Percentiles rank a stretch among this genome's conserved stretches.
phyloP scores from a whole-genome alignment of 164 flowering plant species.

The Annona cherimola region DNA sequence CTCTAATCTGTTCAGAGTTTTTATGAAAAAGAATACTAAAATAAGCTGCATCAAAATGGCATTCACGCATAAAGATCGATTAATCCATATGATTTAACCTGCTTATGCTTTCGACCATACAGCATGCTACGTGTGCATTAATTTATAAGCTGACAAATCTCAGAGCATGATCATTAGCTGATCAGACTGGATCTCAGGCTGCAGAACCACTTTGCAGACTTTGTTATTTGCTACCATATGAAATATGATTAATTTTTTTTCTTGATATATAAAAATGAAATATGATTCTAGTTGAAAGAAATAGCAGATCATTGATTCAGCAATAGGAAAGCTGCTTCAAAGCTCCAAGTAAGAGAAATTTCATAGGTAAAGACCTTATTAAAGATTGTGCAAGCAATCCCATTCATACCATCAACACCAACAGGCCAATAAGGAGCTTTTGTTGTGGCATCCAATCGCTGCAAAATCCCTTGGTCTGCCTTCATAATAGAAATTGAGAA shows the following conservation, averaged over 20 bases:
- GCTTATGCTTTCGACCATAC: too few species aligned
- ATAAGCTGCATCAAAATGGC: too few species aligned
- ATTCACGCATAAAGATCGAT: too few species aligned
- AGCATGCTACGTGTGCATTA: too few species aligned
- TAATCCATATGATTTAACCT: too few species aligned
- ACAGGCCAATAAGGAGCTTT: slow-evolving; percentile 96
- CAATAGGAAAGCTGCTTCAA: neutral
- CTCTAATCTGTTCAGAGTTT: too few species aligned
- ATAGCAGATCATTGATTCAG: neutral
- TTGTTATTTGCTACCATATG: neutral
- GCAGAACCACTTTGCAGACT: too few species aligned
- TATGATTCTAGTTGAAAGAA: neutral
- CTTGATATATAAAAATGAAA: too few species aligned
- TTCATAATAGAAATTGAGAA: slow-evolving; percentile 87
- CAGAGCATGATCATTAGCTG: too few species aligned
- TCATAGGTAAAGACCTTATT: neutral
- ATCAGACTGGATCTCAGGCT: too few species aligned
- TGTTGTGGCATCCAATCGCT: slow-evolving; percentile 82
- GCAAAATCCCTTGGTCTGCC: slow-evolving; percentile 62
- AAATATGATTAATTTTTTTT: neutral
- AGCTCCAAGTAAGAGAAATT: neutral
- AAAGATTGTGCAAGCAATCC: slow-evolving; percentile 11
- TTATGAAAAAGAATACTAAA: too few species aligned
- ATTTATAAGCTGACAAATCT: too few species aligned
- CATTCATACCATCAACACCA: slow-evolving; percentile 60